phyloP scores from a whole-genome alignment of 2,329 filamentous ascomycete species.

The Fusarium luffae region DNA sequence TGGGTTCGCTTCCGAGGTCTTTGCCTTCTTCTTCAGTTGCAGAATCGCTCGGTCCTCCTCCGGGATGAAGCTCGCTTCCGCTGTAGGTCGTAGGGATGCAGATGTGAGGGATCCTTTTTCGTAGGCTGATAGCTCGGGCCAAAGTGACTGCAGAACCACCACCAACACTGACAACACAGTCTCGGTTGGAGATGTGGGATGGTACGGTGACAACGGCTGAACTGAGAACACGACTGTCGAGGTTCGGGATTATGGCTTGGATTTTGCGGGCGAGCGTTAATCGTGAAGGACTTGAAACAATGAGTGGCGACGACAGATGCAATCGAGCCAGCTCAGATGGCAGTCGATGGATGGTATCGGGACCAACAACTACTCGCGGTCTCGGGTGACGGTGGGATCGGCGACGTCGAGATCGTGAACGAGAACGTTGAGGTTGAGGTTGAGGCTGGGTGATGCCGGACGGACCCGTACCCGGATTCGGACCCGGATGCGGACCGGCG shows the following conservation, averaged over 20 bases:
- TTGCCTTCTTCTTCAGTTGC: background rate
- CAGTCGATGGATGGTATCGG: constrained; percentile 48
- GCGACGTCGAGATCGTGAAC: constrained; percentile 4
- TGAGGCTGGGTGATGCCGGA: background rate
- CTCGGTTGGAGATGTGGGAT: constrained; percentile 53
- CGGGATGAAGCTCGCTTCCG: constrained; percentile 64
- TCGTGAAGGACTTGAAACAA: constrained; percentile 54
- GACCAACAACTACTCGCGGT: constrained; percentile 52
- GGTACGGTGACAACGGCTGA: constrained; percentile 45
- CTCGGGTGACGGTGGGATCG: constrained; percentile 18
- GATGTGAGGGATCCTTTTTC: constrained; percentile 66
- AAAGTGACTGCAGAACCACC: constrained; percentile 71
- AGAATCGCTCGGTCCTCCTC: background rate
- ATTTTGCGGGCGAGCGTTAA: constrained; percentile 50
- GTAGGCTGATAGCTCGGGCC: constrained; percentile 64
- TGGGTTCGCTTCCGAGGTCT: background rate
- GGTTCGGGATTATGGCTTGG: constrained; percentile 49
- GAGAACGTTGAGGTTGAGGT: constrained; percentile 1
- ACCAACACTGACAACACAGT: constrained; percentile 70
- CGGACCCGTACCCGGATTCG: background rate
- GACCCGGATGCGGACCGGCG: constrained; percentile 3
- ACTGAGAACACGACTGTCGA: constrained; percentile 49
- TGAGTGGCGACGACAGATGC: constrained; percentile 49
- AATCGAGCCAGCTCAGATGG: constrained; percentile 50
- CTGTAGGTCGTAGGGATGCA: constrained; percentile 70